Evolutionary conservation across 1,284 basidiomycete species (phyloP).

Genomic region (Wolfiporia cocos): DNA sequence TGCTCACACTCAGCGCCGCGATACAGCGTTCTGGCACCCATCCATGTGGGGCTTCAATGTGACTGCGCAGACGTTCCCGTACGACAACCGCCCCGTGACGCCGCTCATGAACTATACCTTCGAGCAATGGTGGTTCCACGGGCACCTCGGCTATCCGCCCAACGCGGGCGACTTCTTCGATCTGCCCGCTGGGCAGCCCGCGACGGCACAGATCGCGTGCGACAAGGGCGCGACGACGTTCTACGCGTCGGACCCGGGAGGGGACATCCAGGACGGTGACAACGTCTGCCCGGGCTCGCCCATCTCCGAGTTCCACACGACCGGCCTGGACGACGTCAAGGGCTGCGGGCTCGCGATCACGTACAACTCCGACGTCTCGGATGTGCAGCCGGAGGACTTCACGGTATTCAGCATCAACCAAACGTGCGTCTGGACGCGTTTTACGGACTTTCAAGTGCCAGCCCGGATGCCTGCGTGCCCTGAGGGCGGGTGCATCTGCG

Average conservation of each 20-base stretch:
- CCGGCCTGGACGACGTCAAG: constrained; percentile 46
- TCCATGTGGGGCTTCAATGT: constrained; percentile 54
- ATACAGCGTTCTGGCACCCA: constrained; percentile 28
- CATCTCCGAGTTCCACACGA: constrained; percentile 46
- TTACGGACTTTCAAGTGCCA: constrained; percentile 65
- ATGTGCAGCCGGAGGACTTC: constrained; percentile 63
- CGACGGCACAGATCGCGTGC: constrained; percentile 51
- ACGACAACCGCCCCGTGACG: constrained; percentile 32
- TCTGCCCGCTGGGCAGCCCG: constrained; percentile 48
- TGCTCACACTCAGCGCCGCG: not conserved
- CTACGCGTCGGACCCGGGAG: constrained; percentile 42
- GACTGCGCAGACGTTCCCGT: constrained; percentile 42
- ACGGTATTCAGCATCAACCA: constrained; percentile 71
- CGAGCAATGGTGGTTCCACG: constrained; percentile 70
- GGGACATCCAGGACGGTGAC: constrained; percentile 42
- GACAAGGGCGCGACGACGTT: constrained; percentile 52
- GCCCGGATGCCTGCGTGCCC: constrained; percentile 66
- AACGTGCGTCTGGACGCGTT: constrained; percentile 64
- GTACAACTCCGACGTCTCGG: constrained; percentile 54
- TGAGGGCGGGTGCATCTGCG: constrained; percentile 57
- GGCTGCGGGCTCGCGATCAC: constrained; percentile 71
- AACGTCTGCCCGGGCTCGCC: constrained; percentile 47
- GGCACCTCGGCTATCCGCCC: constrained; percentile 54
- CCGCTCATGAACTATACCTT: constrained; percentile 42
- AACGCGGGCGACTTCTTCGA: constrained; percentile 50